A percentile compares a stretch with the other conserved stretches of the same genome.
Evolutionary conservation across 441 rosid genomes (phyloP).

Genomic region (Eruca vesicaria): DNA sequence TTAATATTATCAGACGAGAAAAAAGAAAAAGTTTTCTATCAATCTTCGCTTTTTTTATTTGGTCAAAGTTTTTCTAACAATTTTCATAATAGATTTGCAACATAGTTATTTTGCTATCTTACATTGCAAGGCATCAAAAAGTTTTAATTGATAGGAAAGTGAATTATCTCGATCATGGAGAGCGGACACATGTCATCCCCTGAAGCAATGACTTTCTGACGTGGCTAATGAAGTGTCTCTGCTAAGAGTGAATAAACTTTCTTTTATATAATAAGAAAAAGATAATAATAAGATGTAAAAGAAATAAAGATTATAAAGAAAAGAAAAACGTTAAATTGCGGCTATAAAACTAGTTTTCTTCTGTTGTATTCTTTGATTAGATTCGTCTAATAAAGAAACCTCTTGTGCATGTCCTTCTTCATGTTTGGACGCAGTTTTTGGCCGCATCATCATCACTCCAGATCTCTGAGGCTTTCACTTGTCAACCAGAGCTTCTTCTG

Average conservation of each 20-base stretch:
- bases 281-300: slow-evolving; percentile 16
- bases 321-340: not conserved
- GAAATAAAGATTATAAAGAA: not conserved
- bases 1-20: not conserved
- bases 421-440: not conserved
- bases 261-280: no score
- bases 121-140: not conserved
- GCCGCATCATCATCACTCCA: slow-evolving; percentile 46
- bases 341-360: slow-evolving; percentile 25
- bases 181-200: no score
- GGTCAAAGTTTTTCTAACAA: no score
- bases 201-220: no score
- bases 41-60: no score
- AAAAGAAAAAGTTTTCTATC: no score
- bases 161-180: no score
- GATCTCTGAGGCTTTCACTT: slow-evolving; percentile 71
- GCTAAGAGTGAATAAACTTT: no score
- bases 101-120: no score
- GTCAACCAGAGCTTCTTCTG: slow-evolving; percentile 95
- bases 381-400: not conserved
- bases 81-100: no score
- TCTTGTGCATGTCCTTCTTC: not conserved
- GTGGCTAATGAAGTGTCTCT: no score
- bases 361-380: slow-evolving; percentile 28
- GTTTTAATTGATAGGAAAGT: slow-evolving; percentile 7